Percentiles rank a stretch among this genome's conserved stretches.
Conservation (phyloP, 352 stramenopile species). For the Phytopythium cucurbitacearum region DNA sequence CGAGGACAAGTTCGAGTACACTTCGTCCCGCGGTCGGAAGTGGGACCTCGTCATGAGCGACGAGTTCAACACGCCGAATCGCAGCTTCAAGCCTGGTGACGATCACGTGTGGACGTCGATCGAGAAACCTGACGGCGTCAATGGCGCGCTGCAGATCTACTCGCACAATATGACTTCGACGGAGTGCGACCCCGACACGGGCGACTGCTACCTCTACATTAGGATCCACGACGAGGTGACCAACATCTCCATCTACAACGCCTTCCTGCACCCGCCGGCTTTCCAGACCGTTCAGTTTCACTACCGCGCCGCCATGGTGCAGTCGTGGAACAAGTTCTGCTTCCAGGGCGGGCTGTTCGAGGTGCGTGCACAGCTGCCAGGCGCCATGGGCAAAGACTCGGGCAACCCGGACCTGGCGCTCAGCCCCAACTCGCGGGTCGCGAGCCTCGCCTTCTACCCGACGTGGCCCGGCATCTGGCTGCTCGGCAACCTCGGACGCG, state of each 20-base stretch:
- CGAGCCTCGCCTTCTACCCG: slow-evolving; percentile 58
- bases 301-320: slow-evolving; percentile 75
- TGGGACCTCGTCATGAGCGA: slow-evolving; percentile 77
- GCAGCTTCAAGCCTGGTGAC: slow-evolving; percentile 74
- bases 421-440: slow-evolving; percentile 22
- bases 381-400: slow-evolving; percentile 44
- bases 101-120: slow-evolving; percentile 88
- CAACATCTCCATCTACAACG: slow-evolving; percentile 21
- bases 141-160: slow-evolving; percentile 86
- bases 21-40: slow-evolving; percentile 24
- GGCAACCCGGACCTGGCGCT: slow-evolving; percentile 35
- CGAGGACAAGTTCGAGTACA: slow-evolving; percentile 19
- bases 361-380: slow-evolving; percentile 81
- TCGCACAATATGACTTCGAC: slow-evolving; percentile 55
- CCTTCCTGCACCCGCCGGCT: slow-evolving; percentile 15
- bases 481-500: slow-evolving; percentile 89
- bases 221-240: slow-evolving; percentile 20
- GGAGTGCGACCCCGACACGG: slow-evolving; percentile 20
- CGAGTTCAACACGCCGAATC: slow-evolving; percentile 77
- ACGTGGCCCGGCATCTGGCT: slow-evolving; percentile 35
- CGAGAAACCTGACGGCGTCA: slow-evolving; percentile 88
- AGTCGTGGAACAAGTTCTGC: slow-evolving; percentile 93
- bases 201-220: slow-evolving; percentile 30
- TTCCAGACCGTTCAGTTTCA: slow-evolving; percentile 18
- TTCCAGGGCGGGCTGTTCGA: slow-evolving; percentile 90